Evolutionary conservation across 495 filamentous ascomycete genomes (phyloP), one percentile per base, ranked within the genome.

Genomic region (Podospora australis): DNA sequence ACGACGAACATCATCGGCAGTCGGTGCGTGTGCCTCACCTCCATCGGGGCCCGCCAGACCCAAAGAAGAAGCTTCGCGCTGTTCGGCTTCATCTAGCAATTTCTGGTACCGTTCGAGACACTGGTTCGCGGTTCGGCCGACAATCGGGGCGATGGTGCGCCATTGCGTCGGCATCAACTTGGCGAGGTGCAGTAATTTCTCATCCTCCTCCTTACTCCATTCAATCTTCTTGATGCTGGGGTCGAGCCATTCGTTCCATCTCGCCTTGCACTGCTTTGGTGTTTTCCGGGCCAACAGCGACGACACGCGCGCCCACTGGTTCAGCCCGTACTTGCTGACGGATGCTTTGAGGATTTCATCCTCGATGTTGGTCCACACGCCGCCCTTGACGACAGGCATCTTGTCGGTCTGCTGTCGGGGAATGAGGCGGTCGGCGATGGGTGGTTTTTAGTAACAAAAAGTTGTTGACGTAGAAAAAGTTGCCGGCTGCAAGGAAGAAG

Each of bases 151-250:
- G 66, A 97, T 95, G 28, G 92, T 97, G 57, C 94, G 84, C 92
- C 92, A 98, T 76, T 98, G 92, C 25, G 92, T 96, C 24, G 92
- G 92, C 87, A 97, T 96, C 75, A 98, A 73, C 76, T 97, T 97
- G 35, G 92, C 94, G 54, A 97, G 72, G 64, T 96, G 91, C 57
- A 98, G 69, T 42, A 98, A 74, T 73, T 92, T 97, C 73, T 97
- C 94, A 66, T 97, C 94, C 70, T 98, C 92, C 73, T 98, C 94
- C 63, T 90, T 84, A 51, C 88, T 95, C 94, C 94, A 98, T 65
- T 98, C 92, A 59, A 94, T 90, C 73, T 97, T 97, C 50, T 90
- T 86, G 70, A 97, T 97, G 54, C 86, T 87, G 3, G 92, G 92
- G 58, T 97, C 92, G 53, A 98, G 80, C 91, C 92, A 98, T 79